Evolutionary conservation across 495 filamentous ascomycete genomes (phyloP), one percentile per base, ranked within the genome.

Genomic region (Chaetomium cochliodes): DNA sequence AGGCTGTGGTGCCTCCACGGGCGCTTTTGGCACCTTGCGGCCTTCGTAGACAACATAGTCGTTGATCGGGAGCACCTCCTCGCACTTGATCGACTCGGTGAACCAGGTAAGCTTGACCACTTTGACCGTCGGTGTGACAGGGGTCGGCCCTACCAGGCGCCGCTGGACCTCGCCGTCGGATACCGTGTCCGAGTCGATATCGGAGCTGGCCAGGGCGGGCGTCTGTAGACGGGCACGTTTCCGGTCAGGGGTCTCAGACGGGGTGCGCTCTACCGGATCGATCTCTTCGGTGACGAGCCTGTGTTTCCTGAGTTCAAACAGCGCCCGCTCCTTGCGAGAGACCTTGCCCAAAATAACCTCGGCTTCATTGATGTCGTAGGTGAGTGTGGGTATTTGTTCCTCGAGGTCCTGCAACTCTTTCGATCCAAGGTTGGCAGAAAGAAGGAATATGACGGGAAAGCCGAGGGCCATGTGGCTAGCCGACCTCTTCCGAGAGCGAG

Each of bases 71-170:
- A 94, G 74, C 3, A 86, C 65, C 18, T 67, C 67, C 7, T 82
- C 80, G 0, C 79, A 72, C 44, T 78, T 72, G 15, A 92, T 60
- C 13, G 86, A 92, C 26, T 85, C 80, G 9, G 84, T 77, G 37
- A 96, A 81, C 93, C 93, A 98, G 3, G 85, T 77, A 0, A 94
- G 75, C 68, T 85, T 91, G 26, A 94, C 80, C 22, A 97, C 89
- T 60, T 80, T 85, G 65, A 96, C 71, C 3, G 74, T 76, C 20
- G 62, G 63, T 16, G 7, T 33, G 23, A 28, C 37, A 25, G 60
- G 30, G 23, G 50, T 23, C 11, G 53, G 51, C 51, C 61, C 50
- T 20, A 44, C 22, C 3, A 51, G 47, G 12, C 33, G 39, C 13
- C 58, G 37, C 26, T 65, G 65, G 50, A 63, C 52, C 26, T 70